phyloP scores from a whole-genome alignment of 2,329 filamentous ascomycete genomes.

The Phoma sp. region DNA sequence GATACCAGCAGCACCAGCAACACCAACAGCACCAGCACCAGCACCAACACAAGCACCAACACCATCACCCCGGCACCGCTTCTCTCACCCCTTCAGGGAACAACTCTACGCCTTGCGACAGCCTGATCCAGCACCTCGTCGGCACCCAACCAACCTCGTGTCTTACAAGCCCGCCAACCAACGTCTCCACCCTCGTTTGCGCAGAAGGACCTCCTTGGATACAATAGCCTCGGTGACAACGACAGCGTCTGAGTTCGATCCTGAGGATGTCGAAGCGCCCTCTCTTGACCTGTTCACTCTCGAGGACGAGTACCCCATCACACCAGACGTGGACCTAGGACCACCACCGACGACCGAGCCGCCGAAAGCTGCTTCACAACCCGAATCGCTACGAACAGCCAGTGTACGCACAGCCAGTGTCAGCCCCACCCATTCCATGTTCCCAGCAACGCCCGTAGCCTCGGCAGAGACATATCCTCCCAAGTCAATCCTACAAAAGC shows the following conservation, averaged over 20 bases:
- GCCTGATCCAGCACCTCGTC: conserved; percentile 20
- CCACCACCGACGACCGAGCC: conserved; percentile 1
- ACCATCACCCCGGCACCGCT: conserved; percentile 3
- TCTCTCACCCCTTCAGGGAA: conserved; percentile 20
- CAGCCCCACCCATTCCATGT: conserved; percentile 20
- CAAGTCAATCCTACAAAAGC: conserved; percentile 30
- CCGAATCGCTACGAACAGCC: conserved; percentile 12
- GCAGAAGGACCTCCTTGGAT: conserved; percentile 38
- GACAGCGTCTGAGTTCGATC: conserved; percentile 23
- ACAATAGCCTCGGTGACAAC: conserved; percentile 43
- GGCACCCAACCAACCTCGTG: conserved; percentile 23
- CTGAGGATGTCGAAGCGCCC: conserved; percentile 22
- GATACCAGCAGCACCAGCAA: neutral
- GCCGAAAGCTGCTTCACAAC: conserved; percentile 2
- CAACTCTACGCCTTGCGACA: conserved; percentile 11
- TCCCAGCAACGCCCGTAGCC: conserved; percentile 19
- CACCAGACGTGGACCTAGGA: conserved; percentile 8
- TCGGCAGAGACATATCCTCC: conserved; percentile 23
- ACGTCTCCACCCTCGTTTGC: conserved; percentile 29
- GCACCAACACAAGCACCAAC: conserved; percentile 6
- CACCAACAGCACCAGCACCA: neutral
- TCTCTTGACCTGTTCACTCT: conserved; percentile 23
- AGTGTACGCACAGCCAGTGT: conserved; percentile 12
- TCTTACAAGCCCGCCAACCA: conserved; percentile 28
- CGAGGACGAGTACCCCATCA: conserved; percentile 9